A percentile compares a stretch with the other conserved stretches of the same genome.
These are phyloP conservation scores for Fomitopsis pinicola DNA, from an alignment of 1,284 basidiomycete genomes.

Conservation along the genomic window DNA sequence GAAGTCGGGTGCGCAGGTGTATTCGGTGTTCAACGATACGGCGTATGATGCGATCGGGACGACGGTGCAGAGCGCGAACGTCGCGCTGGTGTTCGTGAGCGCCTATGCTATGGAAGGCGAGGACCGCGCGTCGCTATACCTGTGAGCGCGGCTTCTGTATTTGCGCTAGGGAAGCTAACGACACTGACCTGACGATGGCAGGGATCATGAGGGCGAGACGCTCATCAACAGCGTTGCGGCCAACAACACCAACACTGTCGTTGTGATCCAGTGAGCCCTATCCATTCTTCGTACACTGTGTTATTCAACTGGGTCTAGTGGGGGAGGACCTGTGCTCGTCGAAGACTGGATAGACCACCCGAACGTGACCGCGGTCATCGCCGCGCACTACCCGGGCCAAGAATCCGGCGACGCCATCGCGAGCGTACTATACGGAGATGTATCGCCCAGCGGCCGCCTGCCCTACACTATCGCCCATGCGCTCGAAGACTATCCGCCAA, in stretches of 20 bases:
- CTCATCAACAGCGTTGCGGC: slow-evolving; percentile 29
- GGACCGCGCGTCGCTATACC: slow-evolving; percentile 31
- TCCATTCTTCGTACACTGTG: no score
- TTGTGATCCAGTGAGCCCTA: slow-evolving; percentile 42
- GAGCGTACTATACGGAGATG: slow-evolving; percentile 40
- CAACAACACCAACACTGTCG: slow-evolving; percentile 46
- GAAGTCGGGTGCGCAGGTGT: slow-evolving; percentile 31
- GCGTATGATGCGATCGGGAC: background rate
- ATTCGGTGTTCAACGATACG: slow-evolving; percentile 1
- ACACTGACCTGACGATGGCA: background rate
- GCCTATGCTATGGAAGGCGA: slow-evolving; percentile 49
- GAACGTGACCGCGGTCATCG: slow-evolving; percentile 28
- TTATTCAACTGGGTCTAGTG: background rate
- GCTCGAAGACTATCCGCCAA: slow-evolving; percentile 51
- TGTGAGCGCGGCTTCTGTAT: background rate
- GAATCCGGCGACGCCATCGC: slow-evolving; percentile 52
- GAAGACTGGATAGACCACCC: slow-evolving; percentile 45
- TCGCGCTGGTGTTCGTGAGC: slow-evolving; percentile 56
- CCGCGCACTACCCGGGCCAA: slow-evolving; percentile 34
- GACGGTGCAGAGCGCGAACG: slow-evolving; percentile 23
- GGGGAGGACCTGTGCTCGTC: slow-evolving; percentile 43
- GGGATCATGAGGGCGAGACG: slow-evolving; percentile 58
- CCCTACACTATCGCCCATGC: slow-evolving; percentile 78
- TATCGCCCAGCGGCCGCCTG: slow-evolving; percentile 57
- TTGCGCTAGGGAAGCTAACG: background rate